Evolutionary conservation across 129 eudicot species (phyloP), one percentile per base, ranked within the genome.

Genomic region (Solidago caesia): DNA sequence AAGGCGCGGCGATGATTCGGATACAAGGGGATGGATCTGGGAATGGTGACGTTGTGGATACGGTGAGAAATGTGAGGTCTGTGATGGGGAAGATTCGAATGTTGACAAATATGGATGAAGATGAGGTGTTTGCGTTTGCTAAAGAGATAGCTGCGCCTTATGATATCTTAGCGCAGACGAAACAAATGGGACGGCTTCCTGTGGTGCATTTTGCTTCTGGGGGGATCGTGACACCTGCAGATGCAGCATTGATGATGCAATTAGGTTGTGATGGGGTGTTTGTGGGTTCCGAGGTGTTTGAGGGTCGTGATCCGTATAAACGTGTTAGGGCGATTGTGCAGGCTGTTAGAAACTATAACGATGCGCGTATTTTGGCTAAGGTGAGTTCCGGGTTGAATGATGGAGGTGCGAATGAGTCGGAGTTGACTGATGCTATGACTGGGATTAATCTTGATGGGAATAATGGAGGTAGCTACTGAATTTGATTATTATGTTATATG

Each of bases 131-230:
- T 10, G 63, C 91, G 0, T 84, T 88, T 21, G 82, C 97, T 0
- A 90, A 93, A 75, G 77, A 79, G 15, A 77, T 90, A 6, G 71
- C 71, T 2, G 92, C 96, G 3, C 96, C 98, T 21, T 94, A 94
- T 69, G 96, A 91, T 25, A 78, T 94, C 0, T 88, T 91, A 16
- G 97, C 89, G 2, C 98, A 90, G 33, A 85, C 96, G 6, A 94
- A 90, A 84, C 97, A 94, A 44, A 86, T 90, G 92, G 88, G 93
- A 0, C 62, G 98, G 85, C 85, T 94, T 16, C 98, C 98, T n/a
- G 98, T 90, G 65, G 92, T 90, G 73, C 97, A 93, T 85, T 93
- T 90, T 67, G 98, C 98, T 7, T 83, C 92, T 25, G 97, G 98
- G 4, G 98, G 98, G n/a, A 88, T 94, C 14, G 83, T 75, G 46